Evolutionary conservation across 129 eudicot species (phyloP), one percentile per base, ranked within the genome.

Genomic region (Erigeron canadensis): DNA sequence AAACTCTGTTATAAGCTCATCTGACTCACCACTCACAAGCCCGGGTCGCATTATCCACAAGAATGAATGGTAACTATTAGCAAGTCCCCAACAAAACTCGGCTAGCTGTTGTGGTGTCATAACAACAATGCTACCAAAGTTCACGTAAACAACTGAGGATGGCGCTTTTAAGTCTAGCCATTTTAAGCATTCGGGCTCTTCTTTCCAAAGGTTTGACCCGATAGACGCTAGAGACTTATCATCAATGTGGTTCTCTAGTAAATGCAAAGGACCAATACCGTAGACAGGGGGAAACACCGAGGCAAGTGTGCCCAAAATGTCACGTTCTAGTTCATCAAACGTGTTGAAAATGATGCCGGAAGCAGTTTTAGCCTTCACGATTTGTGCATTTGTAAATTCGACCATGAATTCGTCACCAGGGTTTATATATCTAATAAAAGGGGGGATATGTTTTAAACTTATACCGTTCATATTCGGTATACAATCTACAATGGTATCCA

Each of bases 201-300:
- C 87, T 68, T 62, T 76, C 87, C 87, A 83, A 0, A 83, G 68
- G 61, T 80, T 83, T 37, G 82, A 83, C 46, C 77, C 80, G 15
- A 83, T 67, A 4, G 71, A 72, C 8, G 61, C 56, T 11, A 76
- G 64, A 6, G 60, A 18, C 11, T 72, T 41, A 45, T 79, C 77
- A 7, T 8, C 21, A 0, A 75, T 4, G 12, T 71, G 45, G 5
- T 61, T 58, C 1, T 46, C 73, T 4, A 75, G 76, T 41, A 83
- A 40, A 63, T 83, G 79, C 19, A 83, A 51, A 5, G 87, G 87
- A n/a, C 87, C 87, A 23, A 79, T 39, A 8, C 45, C 72, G 63
- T 71, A 79, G 17, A 79, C 63, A 0, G 84, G 74, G 0, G 84
- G 84, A 38, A 70, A 80, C 1, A 51, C 43, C 1, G 81, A 57